Base-by-base conservation (phyloP, 371 early-diverging fungal genomes). In the Actinomortierella ambigua region DNA sequence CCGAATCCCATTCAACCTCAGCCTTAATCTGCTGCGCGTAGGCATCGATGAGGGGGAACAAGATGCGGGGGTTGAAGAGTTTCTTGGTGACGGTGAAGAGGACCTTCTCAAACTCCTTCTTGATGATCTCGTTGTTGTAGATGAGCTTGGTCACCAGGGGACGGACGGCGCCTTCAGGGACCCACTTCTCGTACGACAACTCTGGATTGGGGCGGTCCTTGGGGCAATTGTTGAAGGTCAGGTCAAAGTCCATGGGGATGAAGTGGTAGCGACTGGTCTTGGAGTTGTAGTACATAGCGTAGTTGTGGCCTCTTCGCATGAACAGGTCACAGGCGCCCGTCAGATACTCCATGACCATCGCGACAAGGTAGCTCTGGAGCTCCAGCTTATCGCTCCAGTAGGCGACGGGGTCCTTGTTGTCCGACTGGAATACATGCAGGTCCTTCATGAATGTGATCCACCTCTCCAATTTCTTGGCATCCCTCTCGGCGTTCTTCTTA, bases 391-490 rank as follows among this genome's bases (percentile, higher is more conserved):
- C 7, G 28, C 34, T 55, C 63, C 63, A 62, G 51, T 41, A 61
- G 0, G 6, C 13, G 22, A 50, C n/a, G 9, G 43, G 41, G 0
- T 42, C 50, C 26, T 54, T 11, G 1, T 7, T 2, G 4, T 55
- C 18, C 1, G 62, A 50, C 50, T 55, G 8, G 6, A 15, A 61
- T 23, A 55, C 62, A 15, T 43, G 50, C 15, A 61, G 55, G 29
- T 61, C 62, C 44, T 61, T 61, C 49, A 61, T 26, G 14, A 61
- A 61, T 1, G 54, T 13, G 22, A 61, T 61, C 40, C 49, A 28
- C 50, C 55, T 55, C 4, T 28, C 3, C 55, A 61, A 46, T 34
- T 59, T 59, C 22, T 59, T 55, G 0, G 6, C 55, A 24, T 44
- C 54, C n/a, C n/a, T n/a, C n/a, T n/a, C n/a, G n/a, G n/a, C n/a